These are phyloP conservation scores for Cucumis hystrix DNA, from an alignment of 306 rosid genomes.

Conservation along the genomic window DNA sequence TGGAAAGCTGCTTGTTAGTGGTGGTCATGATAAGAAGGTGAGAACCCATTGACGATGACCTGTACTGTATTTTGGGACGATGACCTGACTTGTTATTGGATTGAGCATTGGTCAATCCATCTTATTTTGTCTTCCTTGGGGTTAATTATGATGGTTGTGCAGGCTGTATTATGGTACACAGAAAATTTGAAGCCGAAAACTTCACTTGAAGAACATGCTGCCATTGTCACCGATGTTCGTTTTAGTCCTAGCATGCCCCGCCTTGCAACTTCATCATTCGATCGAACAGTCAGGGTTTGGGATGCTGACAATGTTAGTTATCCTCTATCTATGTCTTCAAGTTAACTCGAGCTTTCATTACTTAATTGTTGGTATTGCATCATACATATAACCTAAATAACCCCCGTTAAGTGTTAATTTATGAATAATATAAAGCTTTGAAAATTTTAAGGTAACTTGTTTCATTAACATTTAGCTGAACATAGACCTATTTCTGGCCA, in stretches of 20 bases:
- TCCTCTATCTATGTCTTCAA: neutral
- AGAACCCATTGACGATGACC: conserved; percentile 1
- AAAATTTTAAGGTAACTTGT: neutral
- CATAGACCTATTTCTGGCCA: too few species aligned
- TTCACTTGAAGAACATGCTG: conserved; percentile 72
- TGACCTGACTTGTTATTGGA: neutral
- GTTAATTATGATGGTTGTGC: conserved; percentile 12
- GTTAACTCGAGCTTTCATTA: neutral
- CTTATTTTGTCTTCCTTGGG: neutral
- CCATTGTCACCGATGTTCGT: conserved; percentile 85
- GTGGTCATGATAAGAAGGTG: conserved; percentile 98
- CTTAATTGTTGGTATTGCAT: neutral
- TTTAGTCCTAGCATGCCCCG: conserved; percentile 88
- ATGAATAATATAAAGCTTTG: neutral
- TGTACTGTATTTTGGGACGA: neutral
- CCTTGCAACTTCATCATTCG: conserved; percentile 91
- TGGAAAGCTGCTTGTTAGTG: conserved; percentile 91
- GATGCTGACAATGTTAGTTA: conserved; percentile 87
- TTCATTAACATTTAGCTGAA: too few species aligned
- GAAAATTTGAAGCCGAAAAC: conserved; percentile 65
- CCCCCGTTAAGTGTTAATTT: neutral
- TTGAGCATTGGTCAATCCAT: neutral
- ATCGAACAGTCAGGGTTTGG: conserved; percentile 97
- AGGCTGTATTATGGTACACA: conserved; percentile 86
- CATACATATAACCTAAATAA: neutral